Evolutionary conservation across 2,329 filamentous ascomycete genomes (phyloP).

Genomic region (Pseudocercospora cruenta): DNA sequence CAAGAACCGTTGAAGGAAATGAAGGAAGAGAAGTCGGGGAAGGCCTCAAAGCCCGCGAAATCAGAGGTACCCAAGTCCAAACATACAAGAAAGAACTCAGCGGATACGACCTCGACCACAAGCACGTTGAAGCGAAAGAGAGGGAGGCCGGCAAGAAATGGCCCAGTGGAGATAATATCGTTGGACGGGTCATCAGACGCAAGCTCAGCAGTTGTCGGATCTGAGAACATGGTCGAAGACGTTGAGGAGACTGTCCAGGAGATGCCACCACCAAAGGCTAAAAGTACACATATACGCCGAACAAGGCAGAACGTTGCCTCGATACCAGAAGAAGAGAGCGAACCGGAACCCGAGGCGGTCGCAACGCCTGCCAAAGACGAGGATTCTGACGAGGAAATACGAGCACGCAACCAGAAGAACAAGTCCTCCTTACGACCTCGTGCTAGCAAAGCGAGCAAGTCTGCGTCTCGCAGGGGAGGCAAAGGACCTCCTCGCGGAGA

Average conservation of each 20-base stretch:
- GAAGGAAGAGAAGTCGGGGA: conserved; percentile 6
- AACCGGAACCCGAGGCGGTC: conserved; percentile 8
- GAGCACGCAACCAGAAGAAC: conserved; percentile 34
- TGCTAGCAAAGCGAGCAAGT: conserved; percentile 37
- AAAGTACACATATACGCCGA: conserved; percentile 7
- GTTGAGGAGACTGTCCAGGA: conserved; percentile 12
- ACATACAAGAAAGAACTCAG: conserved; percentile 21
- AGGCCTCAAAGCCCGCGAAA: conserved; percentile 1
- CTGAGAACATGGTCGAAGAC: conserved; percentile 13
- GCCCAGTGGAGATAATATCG: conserved; percentile 25
- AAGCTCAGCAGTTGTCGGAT: not conserved
- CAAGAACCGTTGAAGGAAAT: conserved; percentile 13
- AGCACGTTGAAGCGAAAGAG: conserved; percentile 33
- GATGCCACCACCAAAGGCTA: conserved; percentile 15
- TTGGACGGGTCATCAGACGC: conserved; percentile 25
- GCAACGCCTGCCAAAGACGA: conserved; percentile 27
- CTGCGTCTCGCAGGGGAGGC: conserved; percentile 28
- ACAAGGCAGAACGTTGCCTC: conserved; percentile 10
- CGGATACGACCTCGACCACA: conserved; percentile 26
- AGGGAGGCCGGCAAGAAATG: conserved; percentile 15
- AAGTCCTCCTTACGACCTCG: conserved; percentile 40
- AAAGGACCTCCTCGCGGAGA: conserved; percentile 35
- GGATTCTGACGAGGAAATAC: conserved; percentile 29
- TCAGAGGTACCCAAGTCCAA: conserved; percentile 9
- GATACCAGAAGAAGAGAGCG: conserved; percentile 1